Percentiles rank a stretch among this genome's conserved stretches.
Evolutionary conservation across 1,284 basidiomycete species (phyloP).

Genomic region (Boletus semigastroideus): DNA sequence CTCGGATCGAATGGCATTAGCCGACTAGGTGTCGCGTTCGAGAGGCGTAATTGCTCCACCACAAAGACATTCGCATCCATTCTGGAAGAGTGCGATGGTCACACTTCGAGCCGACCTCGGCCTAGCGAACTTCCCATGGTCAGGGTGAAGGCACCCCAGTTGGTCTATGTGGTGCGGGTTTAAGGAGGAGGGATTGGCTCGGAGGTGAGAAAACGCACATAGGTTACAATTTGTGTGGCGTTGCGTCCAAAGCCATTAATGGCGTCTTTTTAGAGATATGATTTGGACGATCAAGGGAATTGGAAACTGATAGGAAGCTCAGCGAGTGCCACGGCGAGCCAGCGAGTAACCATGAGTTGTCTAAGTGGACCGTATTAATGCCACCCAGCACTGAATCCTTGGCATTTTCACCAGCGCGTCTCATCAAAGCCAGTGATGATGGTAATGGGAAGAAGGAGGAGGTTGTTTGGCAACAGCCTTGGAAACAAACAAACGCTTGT

Average conservation of each 20-base stretch:
- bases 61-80: neutral
- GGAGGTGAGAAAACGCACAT: neutral
- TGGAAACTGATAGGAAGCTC: slow-evolving; percentile 7
- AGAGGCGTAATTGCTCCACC: slow-evolving; percentile 3
- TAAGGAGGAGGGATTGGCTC: slow-evolving; percentile 1
- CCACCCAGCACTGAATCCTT: neutral
- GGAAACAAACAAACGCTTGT: slow-evolving; percentile 30
- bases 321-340: neutral
- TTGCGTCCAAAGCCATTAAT: neutral
- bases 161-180: slow-evolving; percentile 4
- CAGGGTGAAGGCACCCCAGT: slow-evolving; percentile 13
- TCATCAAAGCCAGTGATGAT: too few relatives aligned
- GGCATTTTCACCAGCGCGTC: neutral
- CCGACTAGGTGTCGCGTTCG: neutral
- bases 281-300: slow-evolving; percentile 11
- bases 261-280: neutral
- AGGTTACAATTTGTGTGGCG: neutral
- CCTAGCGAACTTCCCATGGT: slow-evolving; percentile 14
- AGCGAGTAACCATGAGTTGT: neutral
- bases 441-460: neutral
- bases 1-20: slow-evolving; percentile 15
- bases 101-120: slow-evolving; percentile 1
- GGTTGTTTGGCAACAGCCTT: slow-evolving; percentile 30
- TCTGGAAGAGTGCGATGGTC: slow-evolving; percentile 2
- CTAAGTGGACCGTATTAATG: slow-evolving; percentile 1